Evolutionary conservation across 2,329 filamentous ascomycete species (phyloP), one percentile per base, ranked within the genome.

Genomic region (Ascocoryne sarcoides): DNA sequence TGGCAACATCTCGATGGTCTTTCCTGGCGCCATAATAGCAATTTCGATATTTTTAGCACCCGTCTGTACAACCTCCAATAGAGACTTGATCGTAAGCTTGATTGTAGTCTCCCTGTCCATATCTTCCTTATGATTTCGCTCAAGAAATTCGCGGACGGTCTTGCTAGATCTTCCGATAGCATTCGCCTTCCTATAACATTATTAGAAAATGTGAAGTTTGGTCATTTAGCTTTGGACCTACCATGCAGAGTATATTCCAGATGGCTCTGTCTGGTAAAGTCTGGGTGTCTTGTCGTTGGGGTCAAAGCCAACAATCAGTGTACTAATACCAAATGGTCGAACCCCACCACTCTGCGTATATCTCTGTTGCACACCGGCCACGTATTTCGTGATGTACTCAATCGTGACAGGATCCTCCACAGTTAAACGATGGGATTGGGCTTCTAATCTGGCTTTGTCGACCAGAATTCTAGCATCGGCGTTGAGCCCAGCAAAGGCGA

Each of bases 31-130:
- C 88, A 96, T 95, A 60, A 98, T 82, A 43, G 93, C 92, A 59
- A 98, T 96, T 70, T 98, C 92, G 59, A 98, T 98, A 67, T 98
- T 98, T 79, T 98, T 98, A 39, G 92, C 92, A 49, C 92, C 92
- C 2, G 92, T 98, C 68, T 98, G 92, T 47, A 98, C 92, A 39
- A 98, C 92, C 66, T 98, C 92, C 46, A 98, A 71, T 50, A 98
- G 76, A 29, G 92, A 98, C 73, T 98, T 98, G 72, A 98, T 93
- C 5, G 92, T 92, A 55, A 98, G 73, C 62, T 93, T 88, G 63
- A 98, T 93, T 31, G 93, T 96, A 56, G 87, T 82, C 68, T 95
- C 88, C 49, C 89, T 80, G 63, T 95, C 85, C 89, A 98, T 95
- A 48, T 86, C 85, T 58, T 93, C 87, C 73, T 95, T 94, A 76